Percentiles rank a stretch among this genome's conserved stretches.
Conservation (phyloP, 1,139 yeast species). For the Saccharomyces hybrid region DNA sequence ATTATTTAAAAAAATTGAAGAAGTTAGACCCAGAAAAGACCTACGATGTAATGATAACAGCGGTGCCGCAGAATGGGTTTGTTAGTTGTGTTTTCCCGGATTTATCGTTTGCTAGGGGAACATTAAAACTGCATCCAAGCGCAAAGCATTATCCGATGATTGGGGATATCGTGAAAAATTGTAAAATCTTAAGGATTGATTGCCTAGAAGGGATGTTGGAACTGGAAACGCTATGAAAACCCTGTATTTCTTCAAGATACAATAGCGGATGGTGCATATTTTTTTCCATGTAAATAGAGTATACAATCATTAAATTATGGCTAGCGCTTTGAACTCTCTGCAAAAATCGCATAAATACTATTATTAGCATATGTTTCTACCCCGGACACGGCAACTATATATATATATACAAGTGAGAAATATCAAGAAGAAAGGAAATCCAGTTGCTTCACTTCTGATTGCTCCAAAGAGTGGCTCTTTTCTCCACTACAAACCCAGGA, state of each 20-base stretch:
- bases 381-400: not conserved
- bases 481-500: slow-evolving; percentile 54
- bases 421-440: not conserved
- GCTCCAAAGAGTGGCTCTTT: slow-evolving; percentile 14
- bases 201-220: slow-evolving; percentile 35
- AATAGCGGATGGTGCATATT: not conserved
- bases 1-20: slow-evolving; percentile 29
- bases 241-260: not conserved
- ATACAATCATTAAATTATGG: not conserved
- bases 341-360: not conserved
- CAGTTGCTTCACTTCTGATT: not conserved
- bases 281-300: not conserved
- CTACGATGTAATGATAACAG: slow-evolving; percentile 34
- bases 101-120: slow-evolving; percentile 34
- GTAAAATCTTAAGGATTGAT: slow-evolving; percentile 37
- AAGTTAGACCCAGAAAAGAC: slow-evolving; percentile 8
- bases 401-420: not conserved
- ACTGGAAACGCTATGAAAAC: slow-evolving; percentile 9
- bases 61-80: slow-evolving; percentile 36
- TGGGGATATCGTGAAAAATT: slow-evolving; percentile 37
- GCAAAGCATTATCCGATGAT: slow-evolving; percentile 29
- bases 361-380: not conserved
- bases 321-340: not conserved
- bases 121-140: slow-evolving; percentile 17
- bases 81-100: slow-evolving; percentile 37